A percentile compares a stretch with the other conserved stretches of the same genome.
These are phyloP conservation scores for Colletotrichum gigasporum DNA, from an alignment of 2,329 filamentous ascomycete species.

Conservation along the genomic window DNA sequence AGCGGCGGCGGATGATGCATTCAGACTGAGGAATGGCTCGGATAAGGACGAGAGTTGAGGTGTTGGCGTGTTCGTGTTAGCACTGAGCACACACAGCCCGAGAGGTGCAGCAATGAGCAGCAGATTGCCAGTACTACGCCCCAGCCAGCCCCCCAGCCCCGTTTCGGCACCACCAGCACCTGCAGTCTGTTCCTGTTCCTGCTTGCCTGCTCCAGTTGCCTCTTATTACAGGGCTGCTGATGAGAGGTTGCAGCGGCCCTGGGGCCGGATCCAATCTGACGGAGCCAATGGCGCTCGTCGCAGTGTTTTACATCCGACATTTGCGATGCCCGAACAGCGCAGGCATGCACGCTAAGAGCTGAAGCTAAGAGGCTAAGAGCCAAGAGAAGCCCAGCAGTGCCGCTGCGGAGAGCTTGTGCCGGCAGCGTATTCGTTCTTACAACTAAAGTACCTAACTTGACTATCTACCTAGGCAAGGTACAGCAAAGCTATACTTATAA, in stretches of 20 bases:
- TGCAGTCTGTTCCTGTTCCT: slow-evolving; percentile 17
- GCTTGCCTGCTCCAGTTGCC: background rate
- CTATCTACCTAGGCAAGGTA: no score
- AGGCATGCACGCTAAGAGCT: slow-evolving; percentile 2
- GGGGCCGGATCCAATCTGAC: slow-evolving; percentile 19
- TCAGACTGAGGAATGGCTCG: slow-evolving; percentile 1
- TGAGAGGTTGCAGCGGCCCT: background rate
- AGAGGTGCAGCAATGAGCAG: background rate
- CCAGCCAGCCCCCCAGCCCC: slow-evolving; percentile 15
- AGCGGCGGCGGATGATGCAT: background rate
- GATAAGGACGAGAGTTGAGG: no score
- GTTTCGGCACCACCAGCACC: slow-evolving; percentile 1
- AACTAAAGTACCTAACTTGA: no score
- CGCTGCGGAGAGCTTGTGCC: background rate
- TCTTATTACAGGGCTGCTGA: slow-evolving; percentile 22
- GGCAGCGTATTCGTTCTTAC: no score
- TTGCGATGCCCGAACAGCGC: background rate
- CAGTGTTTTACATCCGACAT: background rate
- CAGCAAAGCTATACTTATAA: no score
- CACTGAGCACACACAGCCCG: background rate
- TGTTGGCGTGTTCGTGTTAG: background rate
- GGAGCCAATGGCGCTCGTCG: slow-evolving; percentile 20
- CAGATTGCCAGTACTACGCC: background rate
- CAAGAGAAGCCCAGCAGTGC: background rate
- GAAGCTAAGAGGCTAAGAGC: no score